A percentile compares a stretch with the other conserved stretches of the same genome.
These are phyloP conservation scores for Trypanosoma melophagium DNA, from an alignment of 208 protist genomes.

Conservation along the genomic window DNA sequence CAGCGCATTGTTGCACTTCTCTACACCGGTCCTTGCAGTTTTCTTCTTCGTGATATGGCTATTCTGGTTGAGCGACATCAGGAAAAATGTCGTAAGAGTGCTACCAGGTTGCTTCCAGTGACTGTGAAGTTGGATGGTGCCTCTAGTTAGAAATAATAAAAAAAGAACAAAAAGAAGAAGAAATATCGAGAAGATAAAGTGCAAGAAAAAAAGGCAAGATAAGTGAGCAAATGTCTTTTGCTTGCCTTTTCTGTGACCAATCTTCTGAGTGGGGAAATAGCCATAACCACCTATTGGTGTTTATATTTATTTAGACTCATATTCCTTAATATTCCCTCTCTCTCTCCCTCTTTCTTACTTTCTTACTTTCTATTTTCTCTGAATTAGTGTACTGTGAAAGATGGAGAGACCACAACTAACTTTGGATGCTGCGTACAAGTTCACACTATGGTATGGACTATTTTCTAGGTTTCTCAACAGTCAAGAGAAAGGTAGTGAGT, in stretches of 20 bases:
- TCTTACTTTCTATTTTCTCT: conserved; percentile 12
- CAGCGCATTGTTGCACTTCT: conserved; percentile 48
- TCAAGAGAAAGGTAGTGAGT: conserved; percentile 8
- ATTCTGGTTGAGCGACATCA: conserved; percentile 68
- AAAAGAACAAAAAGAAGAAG: neutral
- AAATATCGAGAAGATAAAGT: neutral
- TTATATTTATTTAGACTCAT: neutral
- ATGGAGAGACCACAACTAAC: conserved; percentile 52
- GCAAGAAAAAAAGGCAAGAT: neutral
- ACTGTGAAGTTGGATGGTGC: conserved; percentile 51
- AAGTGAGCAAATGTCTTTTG: too few species aligned
- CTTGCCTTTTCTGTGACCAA: too few species aligned
- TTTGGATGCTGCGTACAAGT: conserved; percentile 75
- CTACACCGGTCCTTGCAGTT: conserved; percentile 60
- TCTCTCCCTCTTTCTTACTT: neutral
- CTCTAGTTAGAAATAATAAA: neutral
- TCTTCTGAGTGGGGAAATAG: too few species aligned
- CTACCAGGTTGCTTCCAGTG: conserved; percentile 55
- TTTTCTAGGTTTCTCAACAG: conserved; percentile 17
- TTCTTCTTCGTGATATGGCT: conserved; percentile 77
- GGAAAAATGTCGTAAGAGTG: conserved; percentile 65
- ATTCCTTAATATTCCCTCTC: neutral
- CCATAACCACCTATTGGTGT: neutral
- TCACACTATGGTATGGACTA: conserved; percentile 61
- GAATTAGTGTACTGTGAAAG: conserved; percentile 2